A percentile compares a stretch with the other conserved stretches of the same genome.
These are phyloP conservation scores for Escovopsis sp. DNA, from an alignment of 2,329 filamentous ascomycete species.

Conservation along the genomic window DNA sequence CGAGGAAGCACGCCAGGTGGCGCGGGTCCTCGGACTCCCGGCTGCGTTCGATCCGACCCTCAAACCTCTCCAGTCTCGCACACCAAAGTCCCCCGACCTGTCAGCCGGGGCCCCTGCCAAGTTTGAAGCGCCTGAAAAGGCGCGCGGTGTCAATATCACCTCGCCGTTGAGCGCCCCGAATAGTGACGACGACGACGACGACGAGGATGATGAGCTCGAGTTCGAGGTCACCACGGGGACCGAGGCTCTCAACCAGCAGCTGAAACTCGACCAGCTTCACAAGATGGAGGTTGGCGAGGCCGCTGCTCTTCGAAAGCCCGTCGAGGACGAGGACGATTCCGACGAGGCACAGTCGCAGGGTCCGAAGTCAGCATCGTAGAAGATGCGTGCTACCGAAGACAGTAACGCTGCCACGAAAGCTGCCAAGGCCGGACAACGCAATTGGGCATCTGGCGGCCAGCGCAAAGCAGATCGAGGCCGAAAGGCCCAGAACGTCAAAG, in stretches of 20 bases:
- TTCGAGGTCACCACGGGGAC: constrained; percentile 31
- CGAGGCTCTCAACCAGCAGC: constrained; percentile 28
- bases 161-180: constrained; percentile 18
- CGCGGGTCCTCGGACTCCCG: constrained; percentile 45
- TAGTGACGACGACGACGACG: constrained; percentile 25
- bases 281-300: constrained; percentile 46
- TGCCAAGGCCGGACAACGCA: background rate
- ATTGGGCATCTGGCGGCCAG: no score
- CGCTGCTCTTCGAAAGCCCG: constrained; percentile 28
- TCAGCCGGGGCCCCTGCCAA: constrained; percentile 5
- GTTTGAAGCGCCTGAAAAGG: constrained; percentile 9
- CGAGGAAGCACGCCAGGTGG: constrained; percentile 49
- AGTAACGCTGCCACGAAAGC: background rate
- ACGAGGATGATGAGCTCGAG: constrained; percentile 24
- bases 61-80: constrained; percentile 31
- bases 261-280: constrained; percentile 37
- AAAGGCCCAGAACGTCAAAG: background rate
- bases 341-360: constrained; percentile 13
- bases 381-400: constrained; percentile 8
- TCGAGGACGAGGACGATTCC: constrained; percentile 24
- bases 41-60: constrained; percentile 49
- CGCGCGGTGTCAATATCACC: constrained; percentile 9
- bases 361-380: constrained; percentile 18
- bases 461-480: background rate
- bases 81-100: constrained; percentile 9